Evolutionary conservation across 345 rosid species (phyloP), one percentile per base, ranked within the genome.

Genomic region (Linum usitatissimum): DNA sequence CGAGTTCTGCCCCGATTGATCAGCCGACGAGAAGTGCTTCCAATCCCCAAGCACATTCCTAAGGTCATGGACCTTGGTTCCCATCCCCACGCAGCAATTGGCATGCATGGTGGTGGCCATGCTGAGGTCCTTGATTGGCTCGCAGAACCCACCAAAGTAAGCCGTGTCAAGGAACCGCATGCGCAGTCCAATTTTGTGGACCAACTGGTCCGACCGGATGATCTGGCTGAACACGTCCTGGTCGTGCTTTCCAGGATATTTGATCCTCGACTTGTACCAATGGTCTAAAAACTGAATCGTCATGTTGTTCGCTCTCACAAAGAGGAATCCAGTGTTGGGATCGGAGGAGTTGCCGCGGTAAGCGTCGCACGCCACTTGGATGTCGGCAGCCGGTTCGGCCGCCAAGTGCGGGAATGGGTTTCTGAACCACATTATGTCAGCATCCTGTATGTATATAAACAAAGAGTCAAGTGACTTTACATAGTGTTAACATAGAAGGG

Each of bases 21-120:
- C 21, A 0, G 64, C 48, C 19, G 77, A 73, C 75, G 40, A 59
- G 64, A 71, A 90, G 6, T 58, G 75, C 54, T 68, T 82, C 92
- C 93, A 90, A 54, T 87, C 87, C 45, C 74, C 60, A 64, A 90
- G 90, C 70, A 80, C 69, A 15, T 77, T 63, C 42, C 62, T 64
- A 14, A 90, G 88, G 67, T 87, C 93, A 64, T 66, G 67, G 56
- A 90, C 55, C 70, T 87, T 90, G 58, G 59, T 81, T 17, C 74
- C 68, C 60, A 84, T 56, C 18, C 95, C 97, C 59, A 75, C 42
- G 34, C 97, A 90, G 64, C 95, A 90, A 72, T 90, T 90, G n/a
- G 87, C 95, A 65, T 90, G 95, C 90, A 90, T 82, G 0, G 95
- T 90, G 61, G 88, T 87, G 15, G 80, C 87, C 18, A 72, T 28